A percentile compares a stretch with the other conserved stretches of the same genome.
These are phyloP conservation scores for Colletotrichum sp. DNA, from an alignment of 2,329 filamentous ascomycete genomes.

Conservation along the genomic window DNA sequence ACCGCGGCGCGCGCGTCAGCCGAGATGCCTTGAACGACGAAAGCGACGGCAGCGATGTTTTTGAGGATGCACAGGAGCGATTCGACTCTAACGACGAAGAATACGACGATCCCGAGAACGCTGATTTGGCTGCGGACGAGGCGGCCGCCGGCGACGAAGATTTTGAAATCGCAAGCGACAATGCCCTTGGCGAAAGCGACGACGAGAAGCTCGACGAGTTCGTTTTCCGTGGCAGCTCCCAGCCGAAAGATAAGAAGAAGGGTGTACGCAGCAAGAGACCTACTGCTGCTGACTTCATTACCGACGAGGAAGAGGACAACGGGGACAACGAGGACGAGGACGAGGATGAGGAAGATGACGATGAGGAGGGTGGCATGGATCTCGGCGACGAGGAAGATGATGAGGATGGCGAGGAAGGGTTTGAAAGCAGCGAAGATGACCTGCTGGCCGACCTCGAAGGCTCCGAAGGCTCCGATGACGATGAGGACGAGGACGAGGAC, in stretches of 20 bases:
- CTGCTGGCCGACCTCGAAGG: conserved; percentile 25
- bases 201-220: conserved; percentile 82
- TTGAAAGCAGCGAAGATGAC: conserved; percentile 31
- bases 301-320: conserved; percentile 43
- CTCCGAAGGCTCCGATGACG: conserved; percentile 13
- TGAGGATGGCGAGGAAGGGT: conserved; percentile 36
- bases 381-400: conserved; percentile 37
- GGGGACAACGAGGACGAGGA: conserved; percentile 37
- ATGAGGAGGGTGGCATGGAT: conserved; percentile 38
- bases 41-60: conserved; percentile 49
- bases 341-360: conserved; percentile 45
- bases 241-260: conserved; percentile 42
- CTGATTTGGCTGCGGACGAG: conserved; percentile 58
- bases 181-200: conserved; percentile 83
- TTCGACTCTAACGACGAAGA: conserved; percentile 43
- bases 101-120: conserved; percentile 62
- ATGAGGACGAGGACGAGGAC: conserved; percentile 40
- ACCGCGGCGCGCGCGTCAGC: conserved; percentile 78
- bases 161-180: conserved; percentile 66
- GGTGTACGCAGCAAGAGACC: conserved; percentile 38
- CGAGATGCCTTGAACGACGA: conserved; percentile 60
- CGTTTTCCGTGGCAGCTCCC: conserved; percentile 65
- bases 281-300: conserved; percentile 65
- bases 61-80: conserved; percentile 43
- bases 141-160: conserved; percentile 54